These are phyloP conservation scores for Naganishia randhawae DNA, from an alignment of 768 basidiomycete species.

Conservation along the genomic window DNA sequence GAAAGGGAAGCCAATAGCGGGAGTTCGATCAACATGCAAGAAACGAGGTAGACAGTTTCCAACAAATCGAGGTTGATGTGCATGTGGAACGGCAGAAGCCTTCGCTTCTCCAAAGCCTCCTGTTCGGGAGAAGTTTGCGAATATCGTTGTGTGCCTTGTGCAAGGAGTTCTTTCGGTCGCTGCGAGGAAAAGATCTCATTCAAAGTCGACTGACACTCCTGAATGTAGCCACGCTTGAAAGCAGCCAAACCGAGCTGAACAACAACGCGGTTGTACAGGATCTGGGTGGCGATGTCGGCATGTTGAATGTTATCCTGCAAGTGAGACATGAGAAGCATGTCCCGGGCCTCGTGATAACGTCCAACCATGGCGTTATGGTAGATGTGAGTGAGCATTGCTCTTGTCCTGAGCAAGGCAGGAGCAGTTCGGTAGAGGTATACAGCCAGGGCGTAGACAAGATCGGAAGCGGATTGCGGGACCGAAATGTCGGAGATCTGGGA, in stretches of 20 bases:
- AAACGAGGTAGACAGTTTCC: slow-evolving; percentile 95
- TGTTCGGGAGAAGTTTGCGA: slow-evolving; percentile 75
- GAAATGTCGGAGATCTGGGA: slow-evolving; percentile 62
- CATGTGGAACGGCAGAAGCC: slow-evolving; percentile 98
- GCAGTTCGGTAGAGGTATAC: slow-evolving; percentile 88
- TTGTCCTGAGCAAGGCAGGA: slow-evolving; percentile 85
- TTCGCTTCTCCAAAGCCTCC: slow-evolving; percentile 90
- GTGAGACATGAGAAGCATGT: slow-evolving; percentile 98
- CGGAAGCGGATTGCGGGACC: slow-evolving; percentile 60
- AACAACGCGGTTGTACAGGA: slow-evolving; percentile 93
- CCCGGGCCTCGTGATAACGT: slow-evolving; percentile 91
- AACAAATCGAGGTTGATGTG: slow-evolving; percentile 97
- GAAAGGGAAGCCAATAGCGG: slow-evolving; percentile 91
- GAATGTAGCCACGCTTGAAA: slow-evolving; percentile 89
- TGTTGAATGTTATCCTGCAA: slow-evolving; percentile 94
- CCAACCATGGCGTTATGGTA: slow-evolving; percentile 96
- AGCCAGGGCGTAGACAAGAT: slow-evolving; percentile 82
- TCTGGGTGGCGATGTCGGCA: slow-evolving; percentile 94
- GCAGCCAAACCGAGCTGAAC: slow-evolving; percentile 96
- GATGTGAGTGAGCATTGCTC: slow-evolving; percentile 95
- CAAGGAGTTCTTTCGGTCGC: slow-evolving; percentile 92
- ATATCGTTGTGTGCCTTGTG: slow-evolving; percentile 91
- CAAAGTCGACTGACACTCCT: slow-evolving; percentile 85
- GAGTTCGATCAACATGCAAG: slow-evolving; percentile 97
- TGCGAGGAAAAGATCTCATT: slow-evolving; percentile 96